Base-by-base conservation (phyloP, 2,329 filamentous ascomycete genomes). In the Diaporthe sp. region DNA sequence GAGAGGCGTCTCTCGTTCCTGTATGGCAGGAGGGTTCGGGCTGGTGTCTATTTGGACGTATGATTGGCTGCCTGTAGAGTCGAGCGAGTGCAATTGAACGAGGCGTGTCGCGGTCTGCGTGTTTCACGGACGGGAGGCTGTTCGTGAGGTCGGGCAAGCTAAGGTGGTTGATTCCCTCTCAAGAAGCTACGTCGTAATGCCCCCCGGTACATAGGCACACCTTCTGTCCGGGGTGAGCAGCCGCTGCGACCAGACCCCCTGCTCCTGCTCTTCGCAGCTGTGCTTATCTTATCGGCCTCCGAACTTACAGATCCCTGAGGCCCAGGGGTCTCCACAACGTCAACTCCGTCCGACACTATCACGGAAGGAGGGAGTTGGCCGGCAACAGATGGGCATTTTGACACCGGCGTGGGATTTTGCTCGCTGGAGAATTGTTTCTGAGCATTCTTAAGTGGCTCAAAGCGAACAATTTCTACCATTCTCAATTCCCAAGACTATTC, bases 191-290 rank as follows among this genome's bases (percentile, higher is more conserved):
- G 64, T 68, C 64, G 60, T 25, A 66, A 30, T 40, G n/a, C 28
- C 28, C 28, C 22, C 25, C 60, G 28, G 40, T 66, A 66, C 60
- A 3, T 25, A 33, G 40, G 22, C 38, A 38, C 64, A 19, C n/a
- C 22, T 5, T 40, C n/a, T 38, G 47, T 15, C 25, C 33, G 3
- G 30, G 55, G 57, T 40, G 12, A 45, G 30, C 35, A n/a, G 30
- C 45, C 45, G 47, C 54, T 60, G 50, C 57, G 57, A 60, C 55
- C 69, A 61, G 69, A 71, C 55, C 69, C 69, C 69, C 69, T 71
- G 69, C 40, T 50, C 28, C 17, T 25, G 30, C 13, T n/a, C n/a
- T n/a, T n/a, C n/a, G n/a, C 40, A 71, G 68, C 40, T 71, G 22
- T 25, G 45, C 64, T 71, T 71, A 71, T 71, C 69, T 71, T 71